Base-by-base conservation (phyloP, 768 basidiomycete genomes). In the Tulasnella sp. region DNA sequence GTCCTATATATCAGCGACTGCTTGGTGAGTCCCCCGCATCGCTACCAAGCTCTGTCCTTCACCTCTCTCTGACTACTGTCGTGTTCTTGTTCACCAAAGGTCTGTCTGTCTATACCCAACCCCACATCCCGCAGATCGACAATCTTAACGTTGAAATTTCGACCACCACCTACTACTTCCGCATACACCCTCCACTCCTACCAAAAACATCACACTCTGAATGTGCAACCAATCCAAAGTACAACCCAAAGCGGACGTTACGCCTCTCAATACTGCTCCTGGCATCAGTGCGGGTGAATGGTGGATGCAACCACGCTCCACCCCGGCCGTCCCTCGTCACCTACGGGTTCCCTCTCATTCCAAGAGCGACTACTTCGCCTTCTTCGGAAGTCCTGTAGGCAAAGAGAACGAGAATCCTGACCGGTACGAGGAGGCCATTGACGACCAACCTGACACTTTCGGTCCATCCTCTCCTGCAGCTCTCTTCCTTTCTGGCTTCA, bases 401-500 rank as follows among this genome's bases (percentile, higher is more conserved):
- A 48, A 48, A 32, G 29, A 25, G 4, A 25, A 25, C 5, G 46
- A 11, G 17, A 17, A 6, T 17, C 27, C 29, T n/a, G 46, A 48
- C 34, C 46, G 27, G 9, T 48, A 48, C 34, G 46, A 48, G 46
- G 46, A 48, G 46, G 46, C 46, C 2, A 29, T 48, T 25, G 46
- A 48, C 46, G 46, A 48, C 14, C 21, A 23, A 15, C 23, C 52
- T 25, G 34, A 25, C 29, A 41, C 25, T 7, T 36, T 29, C 4
- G 21, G 32, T 8, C 46, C 60, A 54, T 27, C 35, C 14, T 57
- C 58, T 1, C 61, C 55, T 11, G 65, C 65, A 14, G 62, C 64
- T 1, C 51, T 58, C 7, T 65, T 65, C 59, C 59, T 65, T 25
- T 56, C 60, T 11, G 25, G 58, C 17, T 62, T 66, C 43, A 58